Evolutionary conservation across 495 filamentous ascomycete species (phyloP).

Genomic region (Aspergillus ostianus): DNA sequence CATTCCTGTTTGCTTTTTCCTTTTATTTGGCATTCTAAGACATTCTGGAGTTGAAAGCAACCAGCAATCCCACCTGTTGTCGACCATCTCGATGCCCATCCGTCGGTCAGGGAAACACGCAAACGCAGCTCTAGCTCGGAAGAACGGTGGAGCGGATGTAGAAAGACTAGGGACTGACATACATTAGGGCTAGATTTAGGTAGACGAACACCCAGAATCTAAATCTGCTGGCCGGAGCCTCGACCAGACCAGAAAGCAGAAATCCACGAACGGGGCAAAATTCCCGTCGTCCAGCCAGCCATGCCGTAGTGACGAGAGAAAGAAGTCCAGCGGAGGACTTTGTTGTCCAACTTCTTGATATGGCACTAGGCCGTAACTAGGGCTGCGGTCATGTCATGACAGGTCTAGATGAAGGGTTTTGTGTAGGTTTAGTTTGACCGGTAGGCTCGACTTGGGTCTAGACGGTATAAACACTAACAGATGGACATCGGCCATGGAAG

Average conservation of each 20-base stretch:
- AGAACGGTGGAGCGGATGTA: background rate
- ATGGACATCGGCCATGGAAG: no score
- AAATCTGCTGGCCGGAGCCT: no score
- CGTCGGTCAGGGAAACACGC: background rate
- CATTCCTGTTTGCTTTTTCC: no score
- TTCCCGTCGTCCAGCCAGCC: background rate
- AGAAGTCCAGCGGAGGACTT: background rate
- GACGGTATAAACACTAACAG: no score
- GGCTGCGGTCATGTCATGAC: background rate
- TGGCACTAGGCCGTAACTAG: background rate
- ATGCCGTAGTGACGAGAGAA: background rate
- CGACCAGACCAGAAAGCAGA: background rate
- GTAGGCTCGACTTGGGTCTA: no score
- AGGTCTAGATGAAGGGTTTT: background rate
- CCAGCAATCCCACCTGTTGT: background rate
- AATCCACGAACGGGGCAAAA: background rate
- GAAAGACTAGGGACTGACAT: background rate
- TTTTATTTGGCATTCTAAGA: background rate
- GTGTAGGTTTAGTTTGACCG: background rate
- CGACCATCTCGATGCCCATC: background rate
- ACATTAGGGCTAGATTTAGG: background rate
- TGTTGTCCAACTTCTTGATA: background rate
- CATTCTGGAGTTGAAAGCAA: background rate
- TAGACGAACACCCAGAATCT: background rate
- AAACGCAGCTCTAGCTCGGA: background rate